Conservation (phyloP, 1,139 yeast genomes). For the Suhomyces coccinellae region DNA sequence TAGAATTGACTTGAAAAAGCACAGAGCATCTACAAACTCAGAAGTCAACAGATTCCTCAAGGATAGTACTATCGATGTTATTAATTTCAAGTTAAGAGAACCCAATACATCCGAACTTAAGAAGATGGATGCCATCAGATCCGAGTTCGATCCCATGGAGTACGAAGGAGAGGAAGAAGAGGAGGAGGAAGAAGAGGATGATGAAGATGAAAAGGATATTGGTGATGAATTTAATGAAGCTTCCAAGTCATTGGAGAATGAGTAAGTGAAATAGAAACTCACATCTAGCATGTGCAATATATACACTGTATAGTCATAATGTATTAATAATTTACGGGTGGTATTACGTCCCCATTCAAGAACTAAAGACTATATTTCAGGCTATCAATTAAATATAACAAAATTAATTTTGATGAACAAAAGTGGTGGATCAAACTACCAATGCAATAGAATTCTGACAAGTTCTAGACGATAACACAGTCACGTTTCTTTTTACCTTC, state of each 20-base stretch:
- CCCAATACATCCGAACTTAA: conserved; percentile 71
- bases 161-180: conserved; percentile 55
- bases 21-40: conserved; percentile 58
- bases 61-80: conserved; percentile 52
- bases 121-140: conserved; percentile 65
- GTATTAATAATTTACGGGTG: conserved; percentile 4
- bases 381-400: neutral
- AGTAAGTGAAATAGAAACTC: neutral
- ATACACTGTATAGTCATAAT: neutral
- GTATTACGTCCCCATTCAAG: neutral
- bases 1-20: conserved; percentile 77
- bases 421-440: neutral
- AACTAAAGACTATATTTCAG: conserved; percentile 2
- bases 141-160: conserved; percentile 76
- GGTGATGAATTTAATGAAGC: conserved; percentile 15
- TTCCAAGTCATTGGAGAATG: conserved; percentile 6
- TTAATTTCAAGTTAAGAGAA: conserved; percentile 67
- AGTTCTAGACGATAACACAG: conserved; percentile 11
- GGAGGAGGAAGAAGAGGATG: conserved; percentile 30
- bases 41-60: conserved; percentile 52
- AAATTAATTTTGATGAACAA: neutral
- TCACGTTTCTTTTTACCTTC: conserved; percentile 15
- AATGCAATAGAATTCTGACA: neutral
- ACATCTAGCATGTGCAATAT: neutral
- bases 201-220: conserved; percentile 12